These are phyloP conservation scores for Russula compacta DNA, from an alignment of 768 basidiomycete genomes.

Conservation along the genomic window DNA sequence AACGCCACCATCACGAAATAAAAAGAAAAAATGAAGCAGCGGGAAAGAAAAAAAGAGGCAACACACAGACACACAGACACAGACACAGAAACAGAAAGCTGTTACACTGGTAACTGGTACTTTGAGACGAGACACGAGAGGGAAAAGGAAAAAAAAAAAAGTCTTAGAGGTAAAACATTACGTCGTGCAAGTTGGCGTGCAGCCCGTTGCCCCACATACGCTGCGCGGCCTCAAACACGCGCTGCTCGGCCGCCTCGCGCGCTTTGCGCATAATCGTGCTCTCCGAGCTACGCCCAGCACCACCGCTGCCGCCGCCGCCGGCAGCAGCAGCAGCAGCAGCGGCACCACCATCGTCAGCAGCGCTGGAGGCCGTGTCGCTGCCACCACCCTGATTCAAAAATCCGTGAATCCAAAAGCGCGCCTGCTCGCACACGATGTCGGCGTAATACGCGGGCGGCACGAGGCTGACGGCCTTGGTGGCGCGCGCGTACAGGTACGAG, in stretches of 20 bases:
- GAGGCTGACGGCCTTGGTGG: slow-evolving; percentile 76
- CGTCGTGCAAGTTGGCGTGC: slow-evolving; percentile 46
- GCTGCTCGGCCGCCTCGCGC: slow-evolving; percentile 25
- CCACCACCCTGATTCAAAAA: slow-evolving; percentile 43
- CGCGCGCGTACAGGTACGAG: slow-evolving; percentile 72
- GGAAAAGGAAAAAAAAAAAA: background rate
- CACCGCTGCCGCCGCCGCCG: slow-evolving; percentile 26
- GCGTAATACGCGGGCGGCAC: slow-evolving; percentile 77
- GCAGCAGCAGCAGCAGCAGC: background rate
- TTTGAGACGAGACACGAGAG: no score
- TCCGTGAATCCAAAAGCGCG: slow-evolving; percentile 65
- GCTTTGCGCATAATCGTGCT: slow-evolving; percentile 24
- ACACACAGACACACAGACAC: no score
- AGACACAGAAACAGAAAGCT: no score
- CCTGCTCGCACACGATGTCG: slow-evolving; percentile 76
- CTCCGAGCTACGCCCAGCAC: slow-evolving; percentile 21
- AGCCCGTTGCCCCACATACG: slow-evolving; percentile 30
- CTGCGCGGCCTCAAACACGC: slow-evolving; percentile 35
- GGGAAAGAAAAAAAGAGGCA: no score
- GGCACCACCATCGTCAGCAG: background rate
- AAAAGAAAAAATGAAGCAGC: no score
- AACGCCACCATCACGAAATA: no score
- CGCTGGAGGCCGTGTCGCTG: slow-evolving; percentile 18
- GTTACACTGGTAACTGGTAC: no score
- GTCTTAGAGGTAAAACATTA: slow-evolving; percentile 68